These are phyloP conservation scores for Silene conica DNA, from an alignment of 148 eudicot species.

Conservation along the genomic window DNA sequence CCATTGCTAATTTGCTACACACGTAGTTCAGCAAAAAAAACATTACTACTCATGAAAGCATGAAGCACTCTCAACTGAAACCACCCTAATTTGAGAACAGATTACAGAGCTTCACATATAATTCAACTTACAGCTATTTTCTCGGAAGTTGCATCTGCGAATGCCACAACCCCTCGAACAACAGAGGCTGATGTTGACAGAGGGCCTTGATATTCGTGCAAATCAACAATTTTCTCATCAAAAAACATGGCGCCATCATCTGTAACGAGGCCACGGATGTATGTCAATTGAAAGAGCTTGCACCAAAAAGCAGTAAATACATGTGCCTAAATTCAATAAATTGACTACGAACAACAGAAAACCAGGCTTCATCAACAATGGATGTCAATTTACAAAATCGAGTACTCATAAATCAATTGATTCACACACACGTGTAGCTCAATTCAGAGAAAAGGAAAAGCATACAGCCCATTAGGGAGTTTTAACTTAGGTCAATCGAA, in stretches of 20 bases:
- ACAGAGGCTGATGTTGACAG: constrained; percentile 75
- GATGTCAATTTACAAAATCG: constrained; percentile 1
- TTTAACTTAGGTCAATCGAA: not conserved
- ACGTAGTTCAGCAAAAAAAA: not conserved
- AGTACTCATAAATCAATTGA: not conserved
- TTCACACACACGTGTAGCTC: not conserved
- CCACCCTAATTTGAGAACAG: not conserved
- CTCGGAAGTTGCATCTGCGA: constrained; percentile 62
- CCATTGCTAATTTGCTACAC: not conserved
- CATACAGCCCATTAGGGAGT: not conserved
- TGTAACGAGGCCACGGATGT: constrained; percentile 22
- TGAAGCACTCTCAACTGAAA: not conserved
- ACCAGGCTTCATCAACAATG: constrained; percentile 2
- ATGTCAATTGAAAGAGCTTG: not conserved
- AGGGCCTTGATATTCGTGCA: constrained; percentile 62
- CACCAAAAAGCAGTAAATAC: not conserved
- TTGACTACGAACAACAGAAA: constrained; percentile 1
- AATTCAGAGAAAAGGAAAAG: not conserved
- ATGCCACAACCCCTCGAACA: constrained; percentile 73
- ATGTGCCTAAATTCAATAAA: not conserved
- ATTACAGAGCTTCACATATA: not conserved
- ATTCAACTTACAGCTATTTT: constrained; percentile 56
- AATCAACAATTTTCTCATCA: constrained; percentile 75
- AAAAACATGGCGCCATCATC: constrained; percentile 94
- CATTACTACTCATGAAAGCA: constrained; percentile 3